These are phyloP conservation scores for Allium fistulosum DNA, from an alignment of 106 monocot species.

Conservation along the genomic window DNA sequence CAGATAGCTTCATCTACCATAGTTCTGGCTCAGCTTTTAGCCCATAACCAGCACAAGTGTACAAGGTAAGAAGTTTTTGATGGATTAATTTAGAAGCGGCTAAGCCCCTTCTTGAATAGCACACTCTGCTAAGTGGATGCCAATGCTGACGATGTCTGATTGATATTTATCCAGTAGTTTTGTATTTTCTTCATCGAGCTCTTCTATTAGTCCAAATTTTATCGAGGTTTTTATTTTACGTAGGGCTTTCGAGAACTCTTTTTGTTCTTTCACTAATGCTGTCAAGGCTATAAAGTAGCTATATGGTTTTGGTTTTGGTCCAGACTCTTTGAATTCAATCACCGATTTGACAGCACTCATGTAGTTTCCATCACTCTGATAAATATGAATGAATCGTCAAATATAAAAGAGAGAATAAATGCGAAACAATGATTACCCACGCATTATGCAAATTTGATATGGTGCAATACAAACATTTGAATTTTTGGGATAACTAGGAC, in stretches of 20 bases:
- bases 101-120: conserved; percentile 54
- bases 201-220: conserved; percentile 28
- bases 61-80: conserved; percentile 79
- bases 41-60: conserved; percentile 77
- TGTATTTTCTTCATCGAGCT: conserved; percentile 35
- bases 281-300: conserved; percentile 81
- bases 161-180: conserved; percentile 62
- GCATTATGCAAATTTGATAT: no score
- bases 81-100: conserved; percentile 41
- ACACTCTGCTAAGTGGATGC: conserved; percentile 56
- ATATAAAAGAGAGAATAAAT: not conserved
- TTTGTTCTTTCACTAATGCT: conserved; percentile 91
- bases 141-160: conserved; percentile 43
- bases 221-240: conserved; percentile 43
- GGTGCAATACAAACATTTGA: no score
- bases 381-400: conserved; percentile 2
- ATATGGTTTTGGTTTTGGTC: conserved; percentile 68
- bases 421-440: no score
- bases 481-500: no score
- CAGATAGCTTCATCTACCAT: conserved; percentile 80
- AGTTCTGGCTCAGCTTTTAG: conserved; percentile 69
- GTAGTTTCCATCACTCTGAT: conserved; percentile 75
- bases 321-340: conserved; percentile 68
- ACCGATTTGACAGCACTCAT: conserved; percentile 66
- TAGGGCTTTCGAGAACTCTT: conserved; percentile 84